Conservation (phyloP, 495 filamentous ascomycete genomes). For the Talaromyces liani region DNA sequence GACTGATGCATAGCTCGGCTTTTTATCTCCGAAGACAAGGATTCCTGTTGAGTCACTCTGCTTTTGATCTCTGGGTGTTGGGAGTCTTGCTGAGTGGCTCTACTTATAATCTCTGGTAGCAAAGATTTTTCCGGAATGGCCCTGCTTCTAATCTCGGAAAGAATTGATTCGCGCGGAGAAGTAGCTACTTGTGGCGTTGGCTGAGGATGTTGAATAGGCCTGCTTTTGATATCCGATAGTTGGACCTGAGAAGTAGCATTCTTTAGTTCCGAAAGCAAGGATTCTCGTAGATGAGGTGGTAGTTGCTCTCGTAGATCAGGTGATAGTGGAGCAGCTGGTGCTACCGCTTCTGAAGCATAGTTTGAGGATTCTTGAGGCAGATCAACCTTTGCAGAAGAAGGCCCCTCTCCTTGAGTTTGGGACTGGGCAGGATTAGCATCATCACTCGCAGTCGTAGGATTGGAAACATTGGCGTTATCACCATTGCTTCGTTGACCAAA, state of each 20-base stretch:
- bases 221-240: background rate
- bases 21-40: background rate
- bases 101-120: background rate
- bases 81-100: background rate
- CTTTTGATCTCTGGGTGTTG: background rate
- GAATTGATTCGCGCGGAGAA: background rate
- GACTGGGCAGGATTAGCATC: background rate
- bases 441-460: background rate
- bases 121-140: background rate
- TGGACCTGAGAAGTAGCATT: background rate
- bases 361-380: background rate
- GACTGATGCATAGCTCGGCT: background rate
- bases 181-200: background rate
- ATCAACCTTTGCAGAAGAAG: background rate
- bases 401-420: background rate
- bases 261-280: background rate
- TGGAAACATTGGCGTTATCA: background rate
- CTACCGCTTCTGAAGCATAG: background rate
- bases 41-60: background rate
- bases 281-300: background rate
- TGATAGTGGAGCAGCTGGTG: background rate
- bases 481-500: conserved; percentile 17
- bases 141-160: background rate
- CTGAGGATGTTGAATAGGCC: background rate
- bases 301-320: background rate